Conservation (phyloP, 768 basidiomycete genomes). For the Porphyrellus cyaneotinctus region DNA sequence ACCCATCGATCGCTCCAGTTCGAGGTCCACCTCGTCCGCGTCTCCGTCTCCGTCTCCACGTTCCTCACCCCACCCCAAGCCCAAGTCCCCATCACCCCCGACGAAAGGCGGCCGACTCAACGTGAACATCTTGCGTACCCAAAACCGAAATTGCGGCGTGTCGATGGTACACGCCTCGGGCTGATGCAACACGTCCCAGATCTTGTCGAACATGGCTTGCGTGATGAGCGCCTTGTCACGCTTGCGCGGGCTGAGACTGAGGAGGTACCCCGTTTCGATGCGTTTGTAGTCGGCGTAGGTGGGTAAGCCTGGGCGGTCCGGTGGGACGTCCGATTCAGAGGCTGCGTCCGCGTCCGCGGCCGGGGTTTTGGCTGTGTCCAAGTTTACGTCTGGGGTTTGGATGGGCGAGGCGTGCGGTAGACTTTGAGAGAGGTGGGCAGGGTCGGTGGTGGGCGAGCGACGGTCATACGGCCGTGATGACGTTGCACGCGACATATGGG, state of each 20-base stretch:
- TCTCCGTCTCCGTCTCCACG: background rate
- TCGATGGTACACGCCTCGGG: constrained; percentile 42
- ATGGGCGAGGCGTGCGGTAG: constrained; percentile 1
- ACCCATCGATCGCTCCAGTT: constrained; percentile 17
- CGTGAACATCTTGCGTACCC: constrained; percentile 80
- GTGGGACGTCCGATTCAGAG: background rate
- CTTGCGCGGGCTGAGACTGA: constrained; percentile 53
- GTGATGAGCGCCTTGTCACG: constrained; percentile 70
- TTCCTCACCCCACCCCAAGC: constrained; percentile 17
- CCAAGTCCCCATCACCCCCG: background rate
- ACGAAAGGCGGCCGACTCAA: constrained; percentile 33
- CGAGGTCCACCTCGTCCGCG: constrained; percentile 8
- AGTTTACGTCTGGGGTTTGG: background rate
- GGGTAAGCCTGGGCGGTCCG: constrained; percentile 50
- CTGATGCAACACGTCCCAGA: constrained; percentile 63
- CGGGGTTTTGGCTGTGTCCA: background rate
- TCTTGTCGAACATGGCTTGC: constrained; percentile 63
- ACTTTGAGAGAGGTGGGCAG: background rate
- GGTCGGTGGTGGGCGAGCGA: constrained; percentile 11
- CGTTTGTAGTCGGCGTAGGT: constrained; percentile 56
- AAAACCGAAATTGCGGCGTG: constrained; percentile 73
- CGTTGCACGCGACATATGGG: constrained; percentile 2
- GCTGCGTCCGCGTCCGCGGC: background rate
- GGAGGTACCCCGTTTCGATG: constrained; percentile 56
- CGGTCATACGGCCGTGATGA: constrained; percentile 23